A percentile compares a stretch with the other conserved stretches of the same genome.
Evolutionary conservation across 2,329 filamentous ascomycete species (phyloP).

Genomic region (Dactylonectria macrodidyma): DNA sequence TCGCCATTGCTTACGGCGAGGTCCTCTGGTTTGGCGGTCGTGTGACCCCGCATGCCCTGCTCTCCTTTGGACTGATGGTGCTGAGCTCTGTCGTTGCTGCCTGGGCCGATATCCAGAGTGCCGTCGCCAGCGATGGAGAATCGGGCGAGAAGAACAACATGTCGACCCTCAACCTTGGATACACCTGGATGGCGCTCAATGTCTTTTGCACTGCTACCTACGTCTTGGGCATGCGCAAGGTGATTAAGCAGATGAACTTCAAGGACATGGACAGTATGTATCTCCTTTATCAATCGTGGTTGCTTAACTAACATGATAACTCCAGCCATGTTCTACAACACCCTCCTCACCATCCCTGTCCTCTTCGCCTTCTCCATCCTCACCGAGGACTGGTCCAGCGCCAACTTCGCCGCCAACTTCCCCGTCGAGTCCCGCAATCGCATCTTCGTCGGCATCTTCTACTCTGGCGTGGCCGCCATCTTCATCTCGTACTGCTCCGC

Average conservation of each 20-base stretch:
- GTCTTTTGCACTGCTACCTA: constrained; percentile 95
- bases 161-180: constrained; percentile 93
- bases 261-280: constrained; percentile 98
- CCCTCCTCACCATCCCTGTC: constrained; percentile 95
- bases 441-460: constrained; percentile 89
- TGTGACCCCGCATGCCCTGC: constrained; percentile 84
- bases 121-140: constrained; percentile 73
- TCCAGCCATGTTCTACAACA: constrained; percentile 99
- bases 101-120: constrained; percentile 96
- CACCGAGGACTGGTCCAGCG: constrained; percentile 91
- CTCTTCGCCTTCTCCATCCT: constrained; percentile 86
- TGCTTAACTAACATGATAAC: constrained; percentile 48
- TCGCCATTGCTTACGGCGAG: constrained; percentile 98
- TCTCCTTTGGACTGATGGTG: constrained; percentile 98
- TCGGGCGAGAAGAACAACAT: constrained; percentile 80
- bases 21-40: constrained; percentile 98
- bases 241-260: constrained; percentile 99
- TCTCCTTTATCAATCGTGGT: background rate
- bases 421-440: constrained; percentile 82
- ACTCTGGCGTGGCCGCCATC: constrained; percentile 92
- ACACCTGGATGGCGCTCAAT: constrained; percentile 98
- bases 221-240: constrained; percentile 94
- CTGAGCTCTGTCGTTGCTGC: constrained; percentile 94
- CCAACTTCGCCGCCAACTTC: constrained; percentile 91
- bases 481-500: constrained; percentile 99